phyloP scores from a whole-genome alignment of 31 red algal genomes.

The Bonnemaisonia californica region DNA sequence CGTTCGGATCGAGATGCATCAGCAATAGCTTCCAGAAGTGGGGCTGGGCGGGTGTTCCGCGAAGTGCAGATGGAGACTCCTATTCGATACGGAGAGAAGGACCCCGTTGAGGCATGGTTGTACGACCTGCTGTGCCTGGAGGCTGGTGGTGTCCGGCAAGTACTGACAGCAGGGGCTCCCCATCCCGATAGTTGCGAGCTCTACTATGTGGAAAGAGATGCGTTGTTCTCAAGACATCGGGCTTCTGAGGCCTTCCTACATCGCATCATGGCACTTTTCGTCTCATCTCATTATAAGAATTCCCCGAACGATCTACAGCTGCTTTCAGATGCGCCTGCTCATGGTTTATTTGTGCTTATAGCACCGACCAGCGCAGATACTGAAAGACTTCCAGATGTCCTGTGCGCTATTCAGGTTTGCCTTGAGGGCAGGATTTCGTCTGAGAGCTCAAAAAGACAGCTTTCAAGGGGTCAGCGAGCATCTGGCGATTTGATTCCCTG shows the following conservation, averaged over 20 bases:
- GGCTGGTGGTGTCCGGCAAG: constrained; percentile 54
- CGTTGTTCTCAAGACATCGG: constrained; percentile 81
- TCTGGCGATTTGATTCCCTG: constrained; percentile 97
- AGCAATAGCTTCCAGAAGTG: constrained; percentile 16
- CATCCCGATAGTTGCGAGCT: constrained; percentile 86
- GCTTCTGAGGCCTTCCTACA: constrained; percentile 88
- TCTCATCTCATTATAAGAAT: constrained; percentile 95
- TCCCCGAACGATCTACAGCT: constrained; percentile 96
- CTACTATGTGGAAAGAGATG: constrained; percentile 88
- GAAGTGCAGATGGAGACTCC: constrained; percentile 87
- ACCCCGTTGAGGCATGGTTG: constrained; percentile 95
- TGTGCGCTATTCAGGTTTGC: constrained; percentile 89
- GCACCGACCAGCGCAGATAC: constrained; percentile 62
- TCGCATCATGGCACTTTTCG: constrained; percentile 86
- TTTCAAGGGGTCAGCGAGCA: constrained; percentile 75
- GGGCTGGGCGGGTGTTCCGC: constrained; percentile 57
- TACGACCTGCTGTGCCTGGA: constrained; percentile 90
- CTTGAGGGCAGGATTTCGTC: constrained; percentile 88
- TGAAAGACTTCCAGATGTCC: constrained; percentile 79
- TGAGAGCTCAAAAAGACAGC: constrained; percentile 43
- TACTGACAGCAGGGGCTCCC: constrained; percentile 69
- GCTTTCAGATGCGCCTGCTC: constrained; percentile 92
- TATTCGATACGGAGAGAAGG: constrained; percentile 85
- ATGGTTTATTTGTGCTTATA: constrained; percentile 86
- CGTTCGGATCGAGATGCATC: constrained; percentile 36